phyloP scores from a whole-genome alignment of 2,329 filamentous ascomycete species.

The Myriosclerotinia curreyana region DNA sequence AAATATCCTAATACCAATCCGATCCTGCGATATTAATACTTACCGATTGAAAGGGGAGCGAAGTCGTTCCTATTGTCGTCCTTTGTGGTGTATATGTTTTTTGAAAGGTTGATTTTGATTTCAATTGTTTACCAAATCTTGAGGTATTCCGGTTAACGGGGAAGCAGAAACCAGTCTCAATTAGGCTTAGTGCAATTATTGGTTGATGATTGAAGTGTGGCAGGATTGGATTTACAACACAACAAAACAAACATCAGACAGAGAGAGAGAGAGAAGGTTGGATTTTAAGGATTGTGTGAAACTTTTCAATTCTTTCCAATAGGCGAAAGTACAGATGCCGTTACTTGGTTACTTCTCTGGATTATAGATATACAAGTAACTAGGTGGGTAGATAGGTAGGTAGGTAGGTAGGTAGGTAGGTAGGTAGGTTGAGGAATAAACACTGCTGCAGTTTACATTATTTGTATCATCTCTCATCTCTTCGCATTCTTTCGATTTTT shows the following conservation, averaged over 20 bases:
- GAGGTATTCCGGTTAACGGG: conserved; percentile 23
- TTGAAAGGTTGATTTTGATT: conserved; percentile 21
- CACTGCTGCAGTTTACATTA: conserved; percentile 1
- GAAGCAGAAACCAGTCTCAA: conserved; percentile 17
- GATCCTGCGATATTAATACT: conserved; percentile 13
- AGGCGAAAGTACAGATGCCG: neutral
- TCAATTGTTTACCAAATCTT: conserved; percentile 23
- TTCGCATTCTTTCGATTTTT: conserved; percentile 11
- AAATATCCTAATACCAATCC: conserved; percentile 4
- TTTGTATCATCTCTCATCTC: neutral
- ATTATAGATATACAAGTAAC: neutral
- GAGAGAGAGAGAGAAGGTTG: neutral
- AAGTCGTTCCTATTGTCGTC: conserved; percentile 13
- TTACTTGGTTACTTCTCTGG: neutral
- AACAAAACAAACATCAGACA: conserved; percentile 18
- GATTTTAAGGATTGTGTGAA: neutral
- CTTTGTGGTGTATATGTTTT: conserved; percentile 20
- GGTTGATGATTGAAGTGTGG: conserved; percentile 2
- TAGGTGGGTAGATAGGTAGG: neutral
- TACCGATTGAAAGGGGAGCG: conserved; percentile 3
- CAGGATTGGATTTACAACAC: no score
- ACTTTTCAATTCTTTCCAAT: neutral
- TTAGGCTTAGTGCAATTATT: conserved; percentile 12
- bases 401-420: neutral
- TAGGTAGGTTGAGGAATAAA: neutral